phyloP scores from a whole-genome alignment of 495 filamentous ascomycete species.

The Clohesyomyces aquaticus region DNA sequence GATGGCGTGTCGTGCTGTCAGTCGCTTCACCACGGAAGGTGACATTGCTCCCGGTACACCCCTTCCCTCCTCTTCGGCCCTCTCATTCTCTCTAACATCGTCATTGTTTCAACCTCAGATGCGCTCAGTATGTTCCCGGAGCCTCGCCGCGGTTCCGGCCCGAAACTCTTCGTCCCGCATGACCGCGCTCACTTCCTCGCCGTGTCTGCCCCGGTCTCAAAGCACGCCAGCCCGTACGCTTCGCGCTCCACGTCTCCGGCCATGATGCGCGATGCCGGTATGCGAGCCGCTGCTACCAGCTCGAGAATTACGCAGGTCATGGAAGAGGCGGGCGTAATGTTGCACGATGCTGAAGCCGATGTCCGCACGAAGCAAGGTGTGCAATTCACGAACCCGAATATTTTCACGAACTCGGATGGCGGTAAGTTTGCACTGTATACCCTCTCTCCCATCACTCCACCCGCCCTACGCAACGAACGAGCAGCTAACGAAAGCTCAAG shows the following conservation, averaged over 20 bases:
- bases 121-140: not conserved
- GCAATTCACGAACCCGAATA: too few relatives aligned
- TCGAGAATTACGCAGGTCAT: too few relatives aligned
- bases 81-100: not conserved
- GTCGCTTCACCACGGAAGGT: too few relatives aligned
- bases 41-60: too few relatives aligned
- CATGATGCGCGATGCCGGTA: not conserved
- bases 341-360: too few relatives aligned
- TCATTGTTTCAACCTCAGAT: not conserved
- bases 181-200: conserved; percentile 7
- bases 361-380: too few relatives aligned
- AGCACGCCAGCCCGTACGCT: not conserved
- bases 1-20: too few relatives aligned
- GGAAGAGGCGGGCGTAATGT: too few relatives aligned
- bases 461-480: not conserved
- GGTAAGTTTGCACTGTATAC: too few relatives aligned
- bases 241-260: not conserved
- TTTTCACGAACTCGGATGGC: too few relatives aligned
- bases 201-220: not conserved
- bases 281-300: not conserved
- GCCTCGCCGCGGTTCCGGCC: not conserved
- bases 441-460: not conserved
- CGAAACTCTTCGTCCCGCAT: not conserved
- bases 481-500: not conserved
- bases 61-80: not conserved